Evolutionary conservation across 2,329 filamentous ascomycete species (phyloP), one percentile per base, ranked within the genome.

Genomic region (Botrytis sinoallii): DNA sequence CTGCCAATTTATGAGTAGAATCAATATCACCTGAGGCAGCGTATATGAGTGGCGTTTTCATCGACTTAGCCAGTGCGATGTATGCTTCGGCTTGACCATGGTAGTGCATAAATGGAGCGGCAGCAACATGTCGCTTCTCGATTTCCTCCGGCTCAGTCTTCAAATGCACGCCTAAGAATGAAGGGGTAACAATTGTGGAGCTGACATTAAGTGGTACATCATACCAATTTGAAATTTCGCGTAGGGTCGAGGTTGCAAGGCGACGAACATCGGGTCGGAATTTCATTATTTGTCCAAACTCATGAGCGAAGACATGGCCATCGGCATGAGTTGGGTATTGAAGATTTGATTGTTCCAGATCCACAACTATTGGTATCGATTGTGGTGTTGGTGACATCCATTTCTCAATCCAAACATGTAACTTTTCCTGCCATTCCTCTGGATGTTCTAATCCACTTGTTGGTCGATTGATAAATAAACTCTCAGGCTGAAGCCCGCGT

Each of bases 1-100:
- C 71, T 3, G 76, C 75, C 73, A 88, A 84, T 12, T 76, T 75
- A 2, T 79, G 77, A 12, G 84, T 79, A 67, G 85, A 81, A 16
- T 77, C 70, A 3, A 78, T 77, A 29, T 84, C 83, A 18, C 84
- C 84, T 1, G 84, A 84, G 18, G 84, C 84, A 20, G 85, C 81
- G 77, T 85, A 87, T 1, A 84, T 81, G 20, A 85, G 70, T 0
- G 77, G 71, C 1, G 82, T 76, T 5, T 80, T 78, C 52, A 78
- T 72, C 7, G 76, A 61, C 18, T 77, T 61, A 0, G 83, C 82
- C 65, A 83, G 80, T 42, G 78, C 72, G 35, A 85, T 79, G 74
- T 84, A 84, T 2, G 81, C 79, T 5, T 79, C 77, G 0, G 82
- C 81, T 76, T 85, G 84, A 0, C 79, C 79, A 1, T 81, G 78